phyloP scores from a whole-genome alignment of 495 filamentous ascomycete species.

The Penicillium pulvis region DNA sequence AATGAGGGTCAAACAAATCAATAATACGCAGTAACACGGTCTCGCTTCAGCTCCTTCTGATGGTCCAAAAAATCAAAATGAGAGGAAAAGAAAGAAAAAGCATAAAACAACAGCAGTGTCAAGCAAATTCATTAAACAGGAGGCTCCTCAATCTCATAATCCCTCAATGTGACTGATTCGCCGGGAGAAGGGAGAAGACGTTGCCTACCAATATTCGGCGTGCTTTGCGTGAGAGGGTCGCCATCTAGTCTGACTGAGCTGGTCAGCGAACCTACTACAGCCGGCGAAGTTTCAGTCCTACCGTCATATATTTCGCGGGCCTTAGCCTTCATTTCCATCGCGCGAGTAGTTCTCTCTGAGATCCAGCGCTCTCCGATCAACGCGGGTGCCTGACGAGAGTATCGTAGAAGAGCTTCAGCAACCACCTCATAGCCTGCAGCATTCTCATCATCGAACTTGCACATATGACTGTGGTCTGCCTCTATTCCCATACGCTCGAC shows the following conservation, averaged over 20 bases:
- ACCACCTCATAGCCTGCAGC: conserved; percentile 76
- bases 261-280: conserved; percentile 11
- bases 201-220: conserved; percentile 34
- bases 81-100: neutral
- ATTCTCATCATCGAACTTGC: conserved; percentile 74
- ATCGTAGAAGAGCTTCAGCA: conserved; percentile 69
- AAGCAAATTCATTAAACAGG: conserved; percentile 18
- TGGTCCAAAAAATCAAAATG: neutral
- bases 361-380: conserved; percentile 64
- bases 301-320: conserved; percentile 42
- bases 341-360: conserved; percentile 59
- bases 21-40: too few relatives aligned
- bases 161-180: conserved; percentile 34
- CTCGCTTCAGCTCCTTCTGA: neutral
- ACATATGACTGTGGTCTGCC: conserved; percentile 84
- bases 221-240: conserved; percentile 23
- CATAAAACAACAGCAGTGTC: neutral
- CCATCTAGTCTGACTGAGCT: conserved; percentile 21
- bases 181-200: conserved; percentile 31
- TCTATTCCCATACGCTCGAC: conserved; percentile 79
- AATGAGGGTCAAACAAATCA: too few relatives aligned
- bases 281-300: conserved; percentile 7
- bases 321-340: conserved; percentile 40
- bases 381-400: conserved; percentile 59
- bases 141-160: conserved; percentile 48